phyloP scores from a whole-genome alignment of 768 basidiomycete genomes.

The Hygrocybe coccinea region DNA sequence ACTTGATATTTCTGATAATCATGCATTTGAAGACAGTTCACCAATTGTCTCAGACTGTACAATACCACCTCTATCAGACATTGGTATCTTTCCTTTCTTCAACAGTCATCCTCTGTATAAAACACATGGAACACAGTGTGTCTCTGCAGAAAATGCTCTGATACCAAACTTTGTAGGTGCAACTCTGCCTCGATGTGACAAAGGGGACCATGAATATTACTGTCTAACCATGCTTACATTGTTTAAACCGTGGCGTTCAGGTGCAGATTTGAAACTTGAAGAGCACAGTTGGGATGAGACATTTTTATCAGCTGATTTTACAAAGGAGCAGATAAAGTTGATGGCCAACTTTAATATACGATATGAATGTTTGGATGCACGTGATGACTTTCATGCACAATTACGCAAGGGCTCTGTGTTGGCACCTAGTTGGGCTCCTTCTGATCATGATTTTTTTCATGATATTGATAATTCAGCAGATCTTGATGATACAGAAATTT shows the following conservation, averaged over 20 bases:
- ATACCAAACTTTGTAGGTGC: conserved; percentile 31
- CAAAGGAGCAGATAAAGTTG: conserved; percentile 7
- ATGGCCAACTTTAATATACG: conserved; percentile 24
- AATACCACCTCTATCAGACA: background rate
- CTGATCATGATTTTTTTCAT: background rate
- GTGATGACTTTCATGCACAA: conserved; percentile 22
- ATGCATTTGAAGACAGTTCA: no score
- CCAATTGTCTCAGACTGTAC: background rate
- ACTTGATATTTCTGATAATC: conserved; percentile 8
- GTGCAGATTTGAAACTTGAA: conserved; percentile 21
- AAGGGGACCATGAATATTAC: conserved; percentile 31
- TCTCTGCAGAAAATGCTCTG: background rate
- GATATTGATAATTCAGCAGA: background rate
- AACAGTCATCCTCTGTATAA: conserved; percentile 9
- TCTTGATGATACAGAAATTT: conserved; percentile 5
- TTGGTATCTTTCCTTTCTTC: conserved; percentile 1
- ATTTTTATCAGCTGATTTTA: conserved; percentile 14
- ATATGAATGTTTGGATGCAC: conserved; percentile 26
- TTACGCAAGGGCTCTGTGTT: conserved; percentile 5
- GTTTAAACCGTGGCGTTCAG: conserved; percentile 32
- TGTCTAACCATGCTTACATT: conserved; percentile 30
- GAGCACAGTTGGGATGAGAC: conserved; percentile 21
- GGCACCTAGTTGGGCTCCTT: background rate
- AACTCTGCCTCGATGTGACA: conserved; percentile 25
- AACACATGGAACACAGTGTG: conserved; percentile 9